A percentile compares a stretch with the other conserved stretches of the same genome.
Evolutionary conservation across 78 protist species (phyloP).

Genomic region (Speleostelium caveatum): DNA sequence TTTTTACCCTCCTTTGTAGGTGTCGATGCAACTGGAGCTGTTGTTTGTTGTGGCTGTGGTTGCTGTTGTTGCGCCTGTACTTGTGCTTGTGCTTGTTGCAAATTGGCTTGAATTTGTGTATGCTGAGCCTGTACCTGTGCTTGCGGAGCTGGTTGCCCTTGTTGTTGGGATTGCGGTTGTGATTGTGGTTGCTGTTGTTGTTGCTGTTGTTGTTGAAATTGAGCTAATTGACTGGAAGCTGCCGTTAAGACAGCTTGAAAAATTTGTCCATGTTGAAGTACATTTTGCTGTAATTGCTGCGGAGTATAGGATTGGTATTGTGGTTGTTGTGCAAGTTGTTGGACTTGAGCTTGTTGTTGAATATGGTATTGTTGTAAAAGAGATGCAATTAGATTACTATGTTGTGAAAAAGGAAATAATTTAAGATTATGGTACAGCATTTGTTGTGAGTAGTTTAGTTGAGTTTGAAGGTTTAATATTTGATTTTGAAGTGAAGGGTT

Average conservation of each 20-base stretch:
- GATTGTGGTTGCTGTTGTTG: not conserved
- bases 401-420: too few relatives aligned
- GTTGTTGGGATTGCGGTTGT: not conserved
- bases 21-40: not conserved
- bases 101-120: not conserved
- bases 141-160: not conserved
- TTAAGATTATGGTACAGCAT: too few relatives aligned
- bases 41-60: not conserved
- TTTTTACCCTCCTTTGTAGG: not conserved
- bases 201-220: conserved; percentile 11
- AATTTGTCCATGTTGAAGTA: too few relatives aligned
- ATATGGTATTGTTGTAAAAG: too few relatives aligned
- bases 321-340: not conserved
- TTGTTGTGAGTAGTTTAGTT: too few relatives aligned
- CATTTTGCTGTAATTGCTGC: too few relatives aligned
- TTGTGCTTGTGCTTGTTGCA: not conserved
- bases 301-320: not conserved
- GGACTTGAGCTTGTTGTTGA: not conserved
- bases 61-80: conserved; percentile 3
- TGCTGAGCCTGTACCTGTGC: not conserved
- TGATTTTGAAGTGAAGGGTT: too few relatives aligned
- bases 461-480: too few relatives aligned
- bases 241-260: too few relatives aligned
- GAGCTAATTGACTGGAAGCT: too few relatives aligned
- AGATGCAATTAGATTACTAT: too few relatives aligned